Base-by-base conservation (phyloP, 2,329 filamentous ascomycete genomes). In the Aspergillus quadricinctus region DNA sequence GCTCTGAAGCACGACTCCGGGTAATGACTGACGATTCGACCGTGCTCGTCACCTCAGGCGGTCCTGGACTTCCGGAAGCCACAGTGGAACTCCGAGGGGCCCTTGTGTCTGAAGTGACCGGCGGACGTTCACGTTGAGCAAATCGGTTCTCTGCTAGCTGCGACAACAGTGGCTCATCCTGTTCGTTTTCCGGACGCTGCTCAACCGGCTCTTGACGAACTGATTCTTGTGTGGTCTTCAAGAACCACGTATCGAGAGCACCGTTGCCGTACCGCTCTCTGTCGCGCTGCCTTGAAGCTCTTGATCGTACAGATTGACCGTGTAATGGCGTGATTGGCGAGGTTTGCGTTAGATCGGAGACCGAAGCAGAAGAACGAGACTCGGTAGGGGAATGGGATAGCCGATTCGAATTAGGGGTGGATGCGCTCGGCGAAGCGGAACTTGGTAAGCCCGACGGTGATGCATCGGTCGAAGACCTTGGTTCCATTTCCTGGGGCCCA, bases 211-310 rank as follows among this genome's bases (percentile, higher is more conserved):
- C 37, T 8, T 48, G 54, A 8, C 50, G n/a, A 21, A 50, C 28
- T 5, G 54, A 11, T 3, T 46, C 55, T 31, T 59, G 58, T 2
- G 63, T 60, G 3, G 55, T 59, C 19, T 54, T 68, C 21, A 60
- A 50, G 29, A 72, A 66, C 69, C 69, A 72, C 4, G 64, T 67
- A 51, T 72, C 70, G 9, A 72, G 58, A n/a, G 65, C 62, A 23
- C 65, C 67, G 43, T 65, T 68, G 2, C 61, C 60, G 45, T 65
- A 63, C 5, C 57, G 60, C 27, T 68, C 65, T 35, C 50, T 56
- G 17, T 62, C 61, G 17, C 55, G 60, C n/a, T 63, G 61, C 19
- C 62, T 64, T 14, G 57, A 57, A 5, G 54, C 49, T 40, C 43
- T 46, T 27, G 3, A 46, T 14, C 53, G 58, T 9, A 50, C 61